These are phyloP conservation scores for Sugiyamaella grinbergsii DNA, from an alignment of 1,139 yeast species.

Conservation along the genomic window DNA sequence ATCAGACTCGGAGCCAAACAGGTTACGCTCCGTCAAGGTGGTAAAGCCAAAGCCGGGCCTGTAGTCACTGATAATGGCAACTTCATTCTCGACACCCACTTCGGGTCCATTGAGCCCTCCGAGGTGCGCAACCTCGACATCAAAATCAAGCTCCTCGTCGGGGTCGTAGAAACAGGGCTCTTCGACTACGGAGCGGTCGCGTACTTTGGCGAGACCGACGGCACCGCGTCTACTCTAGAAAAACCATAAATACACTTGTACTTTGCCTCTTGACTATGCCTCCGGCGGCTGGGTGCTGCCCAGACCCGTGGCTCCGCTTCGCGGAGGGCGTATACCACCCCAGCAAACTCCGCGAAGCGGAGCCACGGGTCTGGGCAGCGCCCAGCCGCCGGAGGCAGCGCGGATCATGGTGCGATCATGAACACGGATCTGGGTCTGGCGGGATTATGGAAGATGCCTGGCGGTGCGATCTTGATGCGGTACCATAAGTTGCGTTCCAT, in stretches of 20 bases:
- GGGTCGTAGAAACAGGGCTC: conserved; percentile 96
- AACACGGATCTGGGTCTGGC: no score
- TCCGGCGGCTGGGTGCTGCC: conserved; percentile 12
- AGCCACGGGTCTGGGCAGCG: no score
- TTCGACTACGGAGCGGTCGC: conserved; percentile 77
- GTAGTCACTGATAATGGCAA: conserved; percentile 96
- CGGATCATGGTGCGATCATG: not conserved
- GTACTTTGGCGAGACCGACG: conserved; percentile 84
- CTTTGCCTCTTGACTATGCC: not conserved
- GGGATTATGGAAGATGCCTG: not conserved
- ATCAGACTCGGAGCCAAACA: conserved; percentile 62
- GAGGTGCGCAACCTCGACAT: conserved; percentile 54
- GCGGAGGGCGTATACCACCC: no score
- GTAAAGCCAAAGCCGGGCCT: conserved; percentile 94
- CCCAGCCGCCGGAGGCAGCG: no score
- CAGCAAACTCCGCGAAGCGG: no score
- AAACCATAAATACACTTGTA: conserved; percentile 1
- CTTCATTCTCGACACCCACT: conserved; percentile 90
- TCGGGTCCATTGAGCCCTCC: conserved; percentile 73
- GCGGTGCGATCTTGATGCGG: not conserved
- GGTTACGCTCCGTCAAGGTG: conserved; percentile 79
- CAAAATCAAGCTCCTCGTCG: conserved; percentile 73
- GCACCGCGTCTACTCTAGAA: conserved; percentile 50
- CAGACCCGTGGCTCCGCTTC: conserved; percentile 11
- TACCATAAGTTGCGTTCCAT: not conserved